Conservation (phyloP, 306 rosid genomes). For the Glycyrrhiza uralensis region DNA sequence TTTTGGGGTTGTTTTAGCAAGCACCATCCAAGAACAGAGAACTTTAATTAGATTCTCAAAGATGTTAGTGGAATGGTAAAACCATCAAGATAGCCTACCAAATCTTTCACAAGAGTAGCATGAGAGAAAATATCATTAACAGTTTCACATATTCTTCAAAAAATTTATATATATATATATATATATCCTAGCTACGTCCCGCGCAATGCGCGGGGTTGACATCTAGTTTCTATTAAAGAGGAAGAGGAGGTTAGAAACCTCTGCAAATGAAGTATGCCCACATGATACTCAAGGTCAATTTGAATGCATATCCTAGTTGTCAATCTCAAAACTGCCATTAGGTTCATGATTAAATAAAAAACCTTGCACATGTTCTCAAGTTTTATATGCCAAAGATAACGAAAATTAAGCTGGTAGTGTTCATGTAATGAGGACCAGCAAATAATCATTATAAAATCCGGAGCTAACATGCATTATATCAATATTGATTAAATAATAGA, state of each 20-base stretch:
- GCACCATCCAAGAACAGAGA: no score
- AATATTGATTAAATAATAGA: background rate
- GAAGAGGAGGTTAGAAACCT: background rate
- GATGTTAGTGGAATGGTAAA: no score
- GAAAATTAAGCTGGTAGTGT: background rate
- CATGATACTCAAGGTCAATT: background rate
- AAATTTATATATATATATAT: no score
- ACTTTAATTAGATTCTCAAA: no score
- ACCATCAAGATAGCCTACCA: no score
- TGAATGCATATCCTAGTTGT: background rate
- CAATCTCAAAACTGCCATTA: background rate
- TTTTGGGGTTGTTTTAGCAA: no score
- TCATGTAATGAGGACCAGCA: background rate
- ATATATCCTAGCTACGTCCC: no score
- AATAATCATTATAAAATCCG: background rate
- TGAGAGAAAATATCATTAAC: no score
- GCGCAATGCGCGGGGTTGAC: no score
- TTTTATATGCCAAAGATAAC: background rate
- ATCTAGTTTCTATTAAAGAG: no score
- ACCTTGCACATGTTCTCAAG: background rate
- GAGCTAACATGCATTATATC: background rate
- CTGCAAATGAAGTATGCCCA: background rate
- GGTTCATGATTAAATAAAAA: constrained; percentile 16
- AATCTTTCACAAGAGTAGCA: no score
- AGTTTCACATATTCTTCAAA: no score